Evolutionary conservation across 208 protist genomes (phyloP), one percentile per base, ranked within the genome.

Genomic region (Angomonas deanei): DNA sequence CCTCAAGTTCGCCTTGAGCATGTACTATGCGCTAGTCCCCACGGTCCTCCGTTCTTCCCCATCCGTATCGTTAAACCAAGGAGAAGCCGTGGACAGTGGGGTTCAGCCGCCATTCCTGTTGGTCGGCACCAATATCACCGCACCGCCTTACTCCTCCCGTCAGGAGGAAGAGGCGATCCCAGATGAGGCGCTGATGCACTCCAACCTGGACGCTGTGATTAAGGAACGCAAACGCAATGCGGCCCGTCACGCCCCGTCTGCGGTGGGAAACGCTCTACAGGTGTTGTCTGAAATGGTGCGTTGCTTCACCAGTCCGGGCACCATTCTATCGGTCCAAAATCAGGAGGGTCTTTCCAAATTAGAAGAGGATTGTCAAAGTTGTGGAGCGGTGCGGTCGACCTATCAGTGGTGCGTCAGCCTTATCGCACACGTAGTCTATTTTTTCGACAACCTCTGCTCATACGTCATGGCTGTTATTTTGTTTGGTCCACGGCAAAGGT

Each of bases 391-490:
- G 15, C 6, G 2, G 15, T 42, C 17, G 3, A 4, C 2, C 10
- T 58, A 30, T n/a, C n/a, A 36, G 4, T 21, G 17, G 15, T 5
- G 17, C 5, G 10, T 58, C 13, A 58, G 8, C 15, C 1, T 42
- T 17, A 31, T 58, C 30, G 53, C 53, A 3, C 26, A 42, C 30
- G 28, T 11, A 3, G 30, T 58, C 2, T 36, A 58, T 23, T n/a
- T 58, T 11, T 21, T 58, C 5, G 53, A 58, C 48, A 73, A 78
- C 38, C 1, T 70, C 10, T 50, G 90, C 10, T 68, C 80, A 4
- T 87, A 78, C 64, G 0, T 80, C 32, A 86, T 91, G 72, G 82
- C 84, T 3, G 74, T 89, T 2, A 62, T 86, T 28, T 70, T 93
- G 1, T 93, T 93, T 70, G 87, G 87, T 0, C 80, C 78, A 15